phyloP scores from a whole-genome alignment of 1,284 basidiomycete species.

The Apiotrichum laibachii region DNA sequence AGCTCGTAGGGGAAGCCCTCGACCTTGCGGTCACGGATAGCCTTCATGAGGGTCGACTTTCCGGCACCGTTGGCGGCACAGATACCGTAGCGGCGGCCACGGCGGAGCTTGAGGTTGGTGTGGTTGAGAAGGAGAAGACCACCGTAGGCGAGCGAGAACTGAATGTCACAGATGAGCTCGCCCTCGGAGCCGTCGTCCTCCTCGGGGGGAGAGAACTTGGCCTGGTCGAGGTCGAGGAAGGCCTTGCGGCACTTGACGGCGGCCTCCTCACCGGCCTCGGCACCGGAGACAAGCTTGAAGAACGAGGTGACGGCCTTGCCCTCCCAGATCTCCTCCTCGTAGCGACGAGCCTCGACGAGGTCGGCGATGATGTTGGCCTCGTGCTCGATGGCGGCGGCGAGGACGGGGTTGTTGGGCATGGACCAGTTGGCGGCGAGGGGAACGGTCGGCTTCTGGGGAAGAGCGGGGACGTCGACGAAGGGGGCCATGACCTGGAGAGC shows the following conservation, averaged over 20 bases:
- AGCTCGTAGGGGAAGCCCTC: conserved; percentile 94
- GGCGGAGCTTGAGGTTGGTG: conserved; percentile 83
- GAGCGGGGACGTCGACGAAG: conserved; percentile 60
- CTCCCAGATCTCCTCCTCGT: conserved; percentile 68
- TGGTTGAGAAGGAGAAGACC: conserved; percentile 93
- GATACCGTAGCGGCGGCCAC: conserved; percentile 91
- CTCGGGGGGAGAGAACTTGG: conserved; percentile 62
- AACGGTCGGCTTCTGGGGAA: conserved; percentile 53
- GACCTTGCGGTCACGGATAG: conserved; percentile 89
- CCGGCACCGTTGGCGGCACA: conserved; percentile 94
- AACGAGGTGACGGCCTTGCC: conserved; percentile 66
- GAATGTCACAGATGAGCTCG: conserved; percentile 77
- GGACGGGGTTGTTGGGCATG: conserved; percentile 46
- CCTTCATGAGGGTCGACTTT: conserved; percentile 95
- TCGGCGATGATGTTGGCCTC: conserved; percentile 72
- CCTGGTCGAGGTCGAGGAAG: conserved; percentile 76
- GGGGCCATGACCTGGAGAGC: conserved; percentile 61
- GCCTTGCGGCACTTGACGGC: conserved; percentile 66
- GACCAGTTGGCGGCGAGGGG: conserved; percentile 37
- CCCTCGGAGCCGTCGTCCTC: conserved; percentile 93
- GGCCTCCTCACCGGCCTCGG: conserved; percentile 53
- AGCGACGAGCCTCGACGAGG: conserved; percentile 67
- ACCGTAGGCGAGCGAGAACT: conserved; percentile 96
- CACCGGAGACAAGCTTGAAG: conserved; percentile 56
- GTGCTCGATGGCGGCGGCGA: conserved; percentile 61